These are phyloP conservation scores for Fagopyrum homotropicum DNA, from an alignment of 148 eudicot genomes.

Conservation along the genomic window DNA sequence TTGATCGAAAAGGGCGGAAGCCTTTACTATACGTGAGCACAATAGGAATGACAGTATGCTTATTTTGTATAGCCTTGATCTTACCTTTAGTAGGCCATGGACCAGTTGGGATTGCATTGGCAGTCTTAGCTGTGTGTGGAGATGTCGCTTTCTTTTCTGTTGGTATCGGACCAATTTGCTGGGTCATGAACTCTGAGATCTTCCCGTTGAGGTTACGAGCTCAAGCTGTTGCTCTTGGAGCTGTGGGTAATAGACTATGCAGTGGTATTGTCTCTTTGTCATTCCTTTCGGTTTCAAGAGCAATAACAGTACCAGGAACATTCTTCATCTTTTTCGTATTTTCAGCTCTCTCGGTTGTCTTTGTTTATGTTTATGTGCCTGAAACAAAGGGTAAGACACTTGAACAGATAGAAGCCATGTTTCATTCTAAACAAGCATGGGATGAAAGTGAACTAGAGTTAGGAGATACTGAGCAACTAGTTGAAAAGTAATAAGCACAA, in stretches of 20 bases:
- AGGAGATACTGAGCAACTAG: conserved; percentile 39
- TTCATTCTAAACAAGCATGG: conserved; percentile 29
- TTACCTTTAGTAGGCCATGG: conserved; percentile 39
- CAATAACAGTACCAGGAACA: conserved; percentile 64
- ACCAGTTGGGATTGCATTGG: conserved; percentile 39
- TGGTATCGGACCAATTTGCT: conserved; percentile 83
- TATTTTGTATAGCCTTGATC: conserved; percentile 53
- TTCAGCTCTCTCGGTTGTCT: conserved; percentile 54
- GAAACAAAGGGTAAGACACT: conserved; percentile 85
- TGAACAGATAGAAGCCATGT: conserved; percentile 69
- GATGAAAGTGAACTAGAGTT: conserved; percentile 47
- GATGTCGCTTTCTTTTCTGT: conserved; percentile 88
- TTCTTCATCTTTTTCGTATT: conserved; percentile 60
- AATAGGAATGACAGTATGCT: conserved; percentile 71
- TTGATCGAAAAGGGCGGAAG: conserved; percentile 64
- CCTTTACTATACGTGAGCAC: conserved; percentile 84
- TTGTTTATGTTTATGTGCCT: conserved; percentile 62
- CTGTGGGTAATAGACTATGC: conserved; percentile 76
- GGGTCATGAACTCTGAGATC: conserved; percentile 80
- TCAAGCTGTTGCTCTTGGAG: conserved; percentile 77
- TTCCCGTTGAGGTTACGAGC: conserved; percentile 83
- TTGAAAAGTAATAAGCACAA: conserved; percentile 21
- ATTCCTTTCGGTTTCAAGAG: conserved; percentile 51
- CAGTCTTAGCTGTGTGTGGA: conserved; percentile 62
- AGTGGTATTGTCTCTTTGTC: conserved; percentile 80